A percentile compares a stretch with the other conserved stretches of the same genome.
phyloP scores from a whole-genome alignment of 345 rosid species.

The Nasturtium officinale region DNA sequence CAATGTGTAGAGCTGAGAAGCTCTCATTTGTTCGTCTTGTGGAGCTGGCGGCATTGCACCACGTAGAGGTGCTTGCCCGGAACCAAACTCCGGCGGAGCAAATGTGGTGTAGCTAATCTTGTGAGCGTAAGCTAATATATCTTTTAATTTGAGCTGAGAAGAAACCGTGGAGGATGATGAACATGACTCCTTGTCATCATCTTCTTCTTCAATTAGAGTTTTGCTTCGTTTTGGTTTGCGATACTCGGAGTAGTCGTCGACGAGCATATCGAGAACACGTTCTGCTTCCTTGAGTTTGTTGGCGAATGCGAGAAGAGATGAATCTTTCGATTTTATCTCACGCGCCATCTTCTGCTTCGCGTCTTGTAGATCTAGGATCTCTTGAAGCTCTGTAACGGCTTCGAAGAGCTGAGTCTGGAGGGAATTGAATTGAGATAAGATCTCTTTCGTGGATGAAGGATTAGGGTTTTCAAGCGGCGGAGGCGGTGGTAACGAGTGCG shows the following conservation, averaged over 20 bases:
- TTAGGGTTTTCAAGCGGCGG: constrained; percentile 57
- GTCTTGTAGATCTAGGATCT: constrained; percentile 94
- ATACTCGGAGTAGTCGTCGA: constrained; percentile 82
- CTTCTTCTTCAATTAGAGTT: constrained; percentile 39
- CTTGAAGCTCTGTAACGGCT: constrained; percentile 87
- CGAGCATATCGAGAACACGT: constrained; percentile 76
- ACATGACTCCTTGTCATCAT: constrained; percentile 34
- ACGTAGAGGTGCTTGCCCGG: constrained; percentile 86
- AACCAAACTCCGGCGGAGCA: constrained; percentile 92
- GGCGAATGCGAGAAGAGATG: constrained; percentile 66
- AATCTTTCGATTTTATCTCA: constrained; percentile 64
- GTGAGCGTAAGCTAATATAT: constrained; percentile 82
- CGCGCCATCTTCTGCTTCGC: constrained; percentile 62
- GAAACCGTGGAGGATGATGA: constrained; percentile 60
- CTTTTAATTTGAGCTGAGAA: constrained; percentile 71
- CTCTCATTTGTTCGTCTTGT: constrained; percentile 96
- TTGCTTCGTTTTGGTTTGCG: constrained; percentile 65
- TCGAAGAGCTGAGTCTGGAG: constrained; percentile 92
- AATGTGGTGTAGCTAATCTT: constrained; percentile 91
- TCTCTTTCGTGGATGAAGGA: constrained; percentile 71
- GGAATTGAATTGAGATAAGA: constrained; percentile 60
- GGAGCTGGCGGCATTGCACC: constrained; percentile 98
- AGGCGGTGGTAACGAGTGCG: constrained; percentile 53
- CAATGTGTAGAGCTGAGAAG: constrained; percentile 77
- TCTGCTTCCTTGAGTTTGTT: constrained; percentile 79